phyloP scores from a whole-genome alignment of 805 yeast species.

The Nakazawaea wickerhamii region DNA sequence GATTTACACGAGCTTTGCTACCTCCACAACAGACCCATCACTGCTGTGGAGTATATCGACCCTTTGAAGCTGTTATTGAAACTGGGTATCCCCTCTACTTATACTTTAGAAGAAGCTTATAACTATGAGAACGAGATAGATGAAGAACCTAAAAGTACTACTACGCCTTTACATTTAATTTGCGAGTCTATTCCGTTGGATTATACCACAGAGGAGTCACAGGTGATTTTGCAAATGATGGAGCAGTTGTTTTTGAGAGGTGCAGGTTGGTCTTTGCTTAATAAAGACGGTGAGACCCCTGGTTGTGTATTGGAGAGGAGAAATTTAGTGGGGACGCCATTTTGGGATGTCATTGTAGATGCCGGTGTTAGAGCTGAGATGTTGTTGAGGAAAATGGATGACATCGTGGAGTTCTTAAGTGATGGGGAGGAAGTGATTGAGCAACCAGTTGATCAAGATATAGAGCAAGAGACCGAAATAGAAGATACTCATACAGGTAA shows the following conservation, averaged over 20 bases:
- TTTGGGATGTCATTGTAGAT: slow-evolving; percentile 53
- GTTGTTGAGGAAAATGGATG: slow-evolving; percentile 65
- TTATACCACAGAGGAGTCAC: slow-evolving; percentile 31
- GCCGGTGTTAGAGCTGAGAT: slow-evolving; percentile 93
- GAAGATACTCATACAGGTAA: slow-evolving; percentile 17
- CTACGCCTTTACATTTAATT: slow-evolving; percentile 76
- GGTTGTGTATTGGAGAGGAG: slow-evolving; percentile 72
- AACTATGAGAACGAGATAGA: slow-evolving; percentile 43
- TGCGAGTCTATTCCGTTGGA: slow-evolving; percentile 46
- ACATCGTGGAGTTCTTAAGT: slow-evolving; percentile 54
- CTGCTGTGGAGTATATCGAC: slow-evolving; percentile 33
- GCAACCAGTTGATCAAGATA: slow-evolving; percentile 15
- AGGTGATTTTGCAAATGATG: slow-evolving; percentile 48
- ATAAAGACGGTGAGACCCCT: slow-evolving; percentile 69
- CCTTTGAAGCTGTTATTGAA: slow-evolving; percentile 42
- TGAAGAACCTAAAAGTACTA: slow-evolving; percentile 40
- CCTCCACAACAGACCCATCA: slow-evolving; percentile 47
- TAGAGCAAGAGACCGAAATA: slow-evolving; percentile 12
- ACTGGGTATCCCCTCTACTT: slow-evolving; percentile 76
- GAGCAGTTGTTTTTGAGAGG: slow-evolving; percentile 72
- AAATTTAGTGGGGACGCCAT: slow-evolving; percentile 31
- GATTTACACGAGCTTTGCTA: slow-evolving; percentile 63
- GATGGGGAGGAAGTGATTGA: slow-evolving; percentile 26
- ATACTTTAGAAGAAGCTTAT: slow-evolving; percentile 72
- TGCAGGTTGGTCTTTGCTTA: slow-evolving; percentile 86